Conservation (phyloP, 306 rosid species). For the Echinosophora koreensis region DNA sequence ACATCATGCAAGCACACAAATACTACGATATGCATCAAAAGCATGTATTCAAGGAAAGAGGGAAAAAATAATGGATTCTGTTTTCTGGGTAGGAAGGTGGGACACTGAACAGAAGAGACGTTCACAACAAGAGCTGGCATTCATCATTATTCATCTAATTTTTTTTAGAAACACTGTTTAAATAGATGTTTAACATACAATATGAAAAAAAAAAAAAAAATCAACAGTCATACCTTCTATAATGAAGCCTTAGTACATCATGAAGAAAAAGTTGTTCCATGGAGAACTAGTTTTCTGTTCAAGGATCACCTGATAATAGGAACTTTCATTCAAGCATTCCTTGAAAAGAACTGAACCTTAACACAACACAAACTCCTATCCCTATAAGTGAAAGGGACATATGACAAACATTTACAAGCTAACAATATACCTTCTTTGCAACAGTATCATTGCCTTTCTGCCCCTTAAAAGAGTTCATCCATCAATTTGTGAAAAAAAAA, state of each 20-base stretch:
- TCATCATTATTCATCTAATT: background rate
- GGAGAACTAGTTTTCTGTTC: conserved; percentile 88
- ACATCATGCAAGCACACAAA: background rate
- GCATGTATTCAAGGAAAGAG: background rate
- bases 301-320: conserved; percentile 71
- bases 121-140: conserved; percentile 31
- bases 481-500: conserved; percentile 86
- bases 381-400: conserved; percentile 22
- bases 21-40: conserved; percentile 17
- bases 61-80: background rate
- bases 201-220: no score
- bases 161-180: conserved; percentile 1
- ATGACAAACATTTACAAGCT: conserved; percentile 24
- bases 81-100: conserved; percentile 13
- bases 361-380: conserved; percentile 19
- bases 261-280: conserved; percentile 86
- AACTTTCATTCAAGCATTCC: conserved; percentile 32
- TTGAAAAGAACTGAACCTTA: conserved; percentile 26
- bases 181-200: background rate
- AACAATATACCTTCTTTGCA: conserved; percentile 73
- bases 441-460: conserved; percentile 76
- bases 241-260: conserved; percentile 90
- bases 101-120: conserved; percentile 1
- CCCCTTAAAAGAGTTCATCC: conserved; percentile 83
- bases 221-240: conserved; percentile 72